Conservation (phyloP, 2,329 filamentous ascomycete genomes). For the Lasiodiplodia citricola region DNA sequence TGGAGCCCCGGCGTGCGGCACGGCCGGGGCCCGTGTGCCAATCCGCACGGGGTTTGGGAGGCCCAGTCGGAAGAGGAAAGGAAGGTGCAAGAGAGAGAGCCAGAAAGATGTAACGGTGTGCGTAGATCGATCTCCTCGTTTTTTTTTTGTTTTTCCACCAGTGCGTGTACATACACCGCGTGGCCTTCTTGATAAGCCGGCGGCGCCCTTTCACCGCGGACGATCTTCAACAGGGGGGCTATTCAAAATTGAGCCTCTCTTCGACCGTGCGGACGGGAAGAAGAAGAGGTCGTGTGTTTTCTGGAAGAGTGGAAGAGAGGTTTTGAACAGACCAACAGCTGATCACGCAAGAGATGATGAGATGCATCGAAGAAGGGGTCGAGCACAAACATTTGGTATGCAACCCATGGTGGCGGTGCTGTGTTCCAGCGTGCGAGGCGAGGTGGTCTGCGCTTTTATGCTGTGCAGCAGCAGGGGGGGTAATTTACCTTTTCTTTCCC, state of each 20-base stretch:
- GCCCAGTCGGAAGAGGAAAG: no score
- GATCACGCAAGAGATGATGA: not conserved
- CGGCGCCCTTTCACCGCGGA: no score
- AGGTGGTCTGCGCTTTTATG: not conserved
- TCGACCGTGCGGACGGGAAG: not conserved
- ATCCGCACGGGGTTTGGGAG: not conserved
- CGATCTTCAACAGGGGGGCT: not conserved
- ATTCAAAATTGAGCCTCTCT: not conserved
- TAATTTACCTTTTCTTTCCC: not conserved
- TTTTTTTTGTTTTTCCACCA: no score
- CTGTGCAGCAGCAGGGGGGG: not conserved
- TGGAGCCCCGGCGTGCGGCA: not conserved
- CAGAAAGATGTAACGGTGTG: no score
- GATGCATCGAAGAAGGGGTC: not conserved
- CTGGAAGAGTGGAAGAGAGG: not conserved
- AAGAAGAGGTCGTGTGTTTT: not conserved
- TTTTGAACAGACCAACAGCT: not conserved
- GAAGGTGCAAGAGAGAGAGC: not conserved
- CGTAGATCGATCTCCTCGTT: no score
- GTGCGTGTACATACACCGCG: no score
- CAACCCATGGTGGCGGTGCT: not conserved
- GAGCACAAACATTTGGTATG: not conserved
- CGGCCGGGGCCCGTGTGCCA: not conserved
- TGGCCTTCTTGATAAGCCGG: not conserved
- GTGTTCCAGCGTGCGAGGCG: not conserved